phyloP scores from a whole-genome alignment of 257 asterid species.

The Forsythia viridissima region DNA sequence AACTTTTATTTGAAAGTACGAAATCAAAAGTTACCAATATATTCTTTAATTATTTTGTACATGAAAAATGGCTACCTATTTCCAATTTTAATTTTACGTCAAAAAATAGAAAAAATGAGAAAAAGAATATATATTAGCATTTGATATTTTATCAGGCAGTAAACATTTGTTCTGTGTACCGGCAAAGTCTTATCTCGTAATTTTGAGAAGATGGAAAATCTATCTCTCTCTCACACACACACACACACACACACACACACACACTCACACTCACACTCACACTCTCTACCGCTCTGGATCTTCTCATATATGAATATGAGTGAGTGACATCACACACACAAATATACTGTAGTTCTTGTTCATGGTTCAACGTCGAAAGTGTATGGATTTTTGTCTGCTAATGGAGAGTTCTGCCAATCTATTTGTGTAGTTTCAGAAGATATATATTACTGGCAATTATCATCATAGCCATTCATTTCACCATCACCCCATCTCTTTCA shows the following conservation, averaged over 20 bases:
- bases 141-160: too few species aligned
- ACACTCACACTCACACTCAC: not conserved
- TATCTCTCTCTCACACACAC: not conserved
- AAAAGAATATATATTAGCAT: too few species aligned
- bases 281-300: not conserved
- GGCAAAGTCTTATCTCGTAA: not conserved
- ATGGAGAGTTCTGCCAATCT: not conserved
- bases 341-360: not conserved
- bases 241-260: not conserved
- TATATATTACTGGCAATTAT: not conserved
- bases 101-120: not conserved
- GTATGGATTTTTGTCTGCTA: constrained; percentile 2
- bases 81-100: not conserved
- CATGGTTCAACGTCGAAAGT: not conserved
- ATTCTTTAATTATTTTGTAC: too few species aligned
- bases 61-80: too few species aligned
- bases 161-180: not conserved
- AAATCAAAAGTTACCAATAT: too few species aligned
- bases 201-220: not conserved
- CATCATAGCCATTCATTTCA: constrained; percentile 45
- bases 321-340: not conserved
- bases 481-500: constrained; percentile 40
- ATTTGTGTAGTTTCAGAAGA: not conserved
- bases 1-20: too few species aligned
- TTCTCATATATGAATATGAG: too few species aligned